Base-by-base conservation (phyloP, 2,329 filamentous ascomycete genomes). In the Claviceps monticola region DNA sequence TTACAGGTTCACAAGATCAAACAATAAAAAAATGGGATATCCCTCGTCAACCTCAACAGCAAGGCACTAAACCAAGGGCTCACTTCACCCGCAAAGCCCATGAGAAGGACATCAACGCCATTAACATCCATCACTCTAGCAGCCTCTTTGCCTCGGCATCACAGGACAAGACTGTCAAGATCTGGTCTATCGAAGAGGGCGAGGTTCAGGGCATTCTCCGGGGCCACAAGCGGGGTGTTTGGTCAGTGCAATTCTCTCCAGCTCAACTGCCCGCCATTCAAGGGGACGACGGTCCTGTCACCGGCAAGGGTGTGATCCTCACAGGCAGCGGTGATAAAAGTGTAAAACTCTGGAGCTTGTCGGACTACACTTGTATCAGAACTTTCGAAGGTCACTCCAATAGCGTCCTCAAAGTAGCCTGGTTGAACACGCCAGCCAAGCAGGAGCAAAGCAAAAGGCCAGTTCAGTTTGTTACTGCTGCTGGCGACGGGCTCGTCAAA, bases 331-430 rank as follows among this genome's bases (percentile, higher is more conserved):
- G 91, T 62, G 93, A 98, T 68, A 96, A 96, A 70, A 97, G 88
- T 0, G 79, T 97, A 61, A 94, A 95, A 66, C 77, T 98, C 9
- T 98, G 94, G 94, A 96, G 80, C 64, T 73, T 98, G 55, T 78
- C 84, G 2, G 90, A 95, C 67, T 98, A 96, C 68, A 88, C 82
- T 57, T 98, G 93, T 67, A 72, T 98, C 46, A 77, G 91, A 53
- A 97, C 93, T 0, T 93, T 97, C 52, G 94, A 98, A 68, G 93
- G 93, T 0, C 93, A 98, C 67, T 91, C 89, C 5, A 94, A 97
- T 70, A 95, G 87, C 60, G 86, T 98, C 2, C 74, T 98, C 36
- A 97, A 97, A 68, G 86, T 95, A 2, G 79, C 86, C 3, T 98
- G 93, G 93, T 74, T 98, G 4, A 78, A 75, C 46, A 66, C 76